phyloP scores from a whole-genome alignment of 129 eudicot species.

The Helianthus tuberosus region DNA sequence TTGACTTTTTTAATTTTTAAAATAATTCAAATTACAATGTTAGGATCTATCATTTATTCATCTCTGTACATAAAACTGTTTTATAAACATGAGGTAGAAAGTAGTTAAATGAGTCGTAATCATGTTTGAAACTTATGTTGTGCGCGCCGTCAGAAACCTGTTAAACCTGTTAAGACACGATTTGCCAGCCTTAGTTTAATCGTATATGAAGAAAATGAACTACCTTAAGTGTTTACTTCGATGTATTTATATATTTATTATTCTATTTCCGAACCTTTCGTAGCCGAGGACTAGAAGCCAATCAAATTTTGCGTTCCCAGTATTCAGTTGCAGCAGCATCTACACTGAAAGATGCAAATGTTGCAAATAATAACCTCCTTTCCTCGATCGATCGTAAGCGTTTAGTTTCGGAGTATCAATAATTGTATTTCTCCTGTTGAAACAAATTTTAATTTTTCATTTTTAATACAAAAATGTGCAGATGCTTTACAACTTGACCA shows the following conservation, averaged over 20 bases:
- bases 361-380: conserved; percentile 64
- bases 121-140: no score
- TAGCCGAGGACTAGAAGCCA: conserved; percentile 84
- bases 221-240: conserved; percentile 2
- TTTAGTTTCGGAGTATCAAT: background rate
- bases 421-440: background rate
- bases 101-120: no score
- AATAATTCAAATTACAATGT: no score
- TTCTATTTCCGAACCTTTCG: background rate
- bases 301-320: conserved; percentile 57
- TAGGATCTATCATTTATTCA: no score
- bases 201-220: conserved; percentile 53
- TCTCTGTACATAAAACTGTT: no score
- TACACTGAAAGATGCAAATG: conserved; percentile 63
- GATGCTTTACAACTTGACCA: conserved; percentile 88
- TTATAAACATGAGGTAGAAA: no score
- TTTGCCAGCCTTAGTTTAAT: no score
- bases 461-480: conserved; percentile 29
- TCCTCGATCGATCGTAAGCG: conserved; percentile 73
- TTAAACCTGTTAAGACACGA: no score
- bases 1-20: no score
- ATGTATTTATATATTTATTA: background rate
- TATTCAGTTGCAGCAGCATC: conserved; percentile 79
- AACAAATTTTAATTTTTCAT: background rate
- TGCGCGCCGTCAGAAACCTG: no score